phyloP scores from a whole-genome alignment of 2,329 filamentous ascomycete species.

The Fusarium nelsonii region DNA sequence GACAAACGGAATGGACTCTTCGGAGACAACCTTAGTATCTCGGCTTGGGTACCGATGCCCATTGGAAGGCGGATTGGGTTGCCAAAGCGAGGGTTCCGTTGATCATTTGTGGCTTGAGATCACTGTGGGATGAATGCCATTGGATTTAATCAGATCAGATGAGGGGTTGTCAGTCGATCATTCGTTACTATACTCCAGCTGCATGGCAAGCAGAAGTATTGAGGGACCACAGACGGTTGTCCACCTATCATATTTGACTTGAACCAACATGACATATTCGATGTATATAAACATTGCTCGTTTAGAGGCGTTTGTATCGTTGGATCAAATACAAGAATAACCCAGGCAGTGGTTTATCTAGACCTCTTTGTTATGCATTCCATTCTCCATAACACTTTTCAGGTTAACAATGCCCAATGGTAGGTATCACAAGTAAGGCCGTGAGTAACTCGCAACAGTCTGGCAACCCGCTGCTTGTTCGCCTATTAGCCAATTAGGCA shows the following conservation, averaged over 20 bases:
- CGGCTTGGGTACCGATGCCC: conserved; percentile 1
- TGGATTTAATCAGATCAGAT: conserved; percentile 15
- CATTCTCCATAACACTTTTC: background rate
- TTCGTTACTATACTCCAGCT: conserved; percentile 1
- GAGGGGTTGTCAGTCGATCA: conserved; percentile 18
- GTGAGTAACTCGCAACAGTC: conserved; percentile 1
- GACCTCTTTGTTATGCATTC: too few species aligned
- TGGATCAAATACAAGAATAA: too few species aligned
- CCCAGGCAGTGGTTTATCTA: too few species aligned
- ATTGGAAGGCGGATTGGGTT: conserved; percentile 5
- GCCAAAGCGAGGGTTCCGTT: background rate
- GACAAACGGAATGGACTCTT: background rate
- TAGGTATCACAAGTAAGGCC: background rate
- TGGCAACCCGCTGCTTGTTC: background rate
- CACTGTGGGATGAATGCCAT: conserved; percentile 4
- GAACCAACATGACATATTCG: too few species aligned
- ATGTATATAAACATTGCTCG: background rate
- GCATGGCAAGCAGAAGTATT: background rate
- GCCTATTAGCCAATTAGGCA: background rate
- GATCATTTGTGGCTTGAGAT: conserved; percentile 26
- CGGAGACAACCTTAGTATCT: conserved; percentile 16
- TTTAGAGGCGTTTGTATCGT: background rate
- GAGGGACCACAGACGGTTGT: background rate
- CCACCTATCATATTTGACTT: conserved; percentile 3
- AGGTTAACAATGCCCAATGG: background rate